Conservation (phyloP, 305 asterid species). For the Solanum hybrid region DNA sequence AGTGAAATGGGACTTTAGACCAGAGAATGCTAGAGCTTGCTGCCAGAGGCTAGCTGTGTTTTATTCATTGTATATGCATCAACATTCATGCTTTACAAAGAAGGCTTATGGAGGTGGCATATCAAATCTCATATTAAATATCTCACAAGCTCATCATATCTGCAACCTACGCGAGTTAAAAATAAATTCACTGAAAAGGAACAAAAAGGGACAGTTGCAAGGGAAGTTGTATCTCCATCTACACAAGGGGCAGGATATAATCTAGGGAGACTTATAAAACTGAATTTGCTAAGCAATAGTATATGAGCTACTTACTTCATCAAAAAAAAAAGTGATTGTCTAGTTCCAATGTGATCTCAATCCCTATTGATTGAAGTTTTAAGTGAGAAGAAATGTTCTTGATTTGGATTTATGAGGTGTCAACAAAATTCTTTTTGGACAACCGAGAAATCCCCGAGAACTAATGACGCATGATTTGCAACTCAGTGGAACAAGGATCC, state of each 20-base stretch:
- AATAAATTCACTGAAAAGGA: not conserved
- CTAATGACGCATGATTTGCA: not conserved
- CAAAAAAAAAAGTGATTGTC: not conserved
- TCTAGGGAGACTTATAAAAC: not conserved
- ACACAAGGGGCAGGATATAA: not conserved
- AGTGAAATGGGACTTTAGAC: not conserved
- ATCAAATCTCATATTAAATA: not conserved
- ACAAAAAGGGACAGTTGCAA: not conserved
- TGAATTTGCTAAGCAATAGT: not conserved
- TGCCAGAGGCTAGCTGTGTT: not conserved
- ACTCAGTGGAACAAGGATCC: not conserved
- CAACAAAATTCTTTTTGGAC: not conserved
- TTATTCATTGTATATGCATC: not conserved
- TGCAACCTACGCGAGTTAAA: not conserved
- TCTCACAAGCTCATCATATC: not conserved
- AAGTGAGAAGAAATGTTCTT: not conserved
- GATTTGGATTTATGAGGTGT: not conserved
- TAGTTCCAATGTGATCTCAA: not conserved
- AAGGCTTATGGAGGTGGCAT: not conserved
- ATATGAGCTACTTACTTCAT: not conserved
- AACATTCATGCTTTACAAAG: not conserved
- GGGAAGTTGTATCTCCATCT: not conserved
- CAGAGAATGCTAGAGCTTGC: not conserved
- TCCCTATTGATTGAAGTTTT: not conserved
- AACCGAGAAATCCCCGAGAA: not conserved